Base-by-base conservation (phyloP, 768 basidiomycete species). In the Cystofilobasidium capitatum region DNA sequence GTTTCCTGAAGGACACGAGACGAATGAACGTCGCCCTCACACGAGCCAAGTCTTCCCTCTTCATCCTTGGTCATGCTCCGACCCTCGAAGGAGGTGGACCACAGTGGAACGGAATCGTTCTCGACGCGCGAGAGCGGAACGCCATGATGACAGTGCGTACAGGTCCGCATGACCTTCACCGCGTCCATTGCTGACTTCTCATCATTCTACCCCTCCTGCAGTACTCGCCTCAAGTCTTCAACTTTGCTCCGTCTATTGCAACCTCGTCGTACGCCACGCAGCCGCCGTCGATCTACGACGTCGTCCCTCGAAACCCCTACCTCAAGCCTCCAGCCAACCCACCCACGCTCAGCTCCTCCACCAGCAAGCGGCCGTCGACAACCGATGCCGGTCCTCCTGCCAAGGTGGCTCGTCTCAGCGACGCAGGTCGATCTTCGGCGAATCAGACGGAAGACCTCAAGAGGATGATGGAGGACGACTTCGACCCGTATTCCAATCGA, bases 21-120 rank as follows among this genome's bases (percentile, higher is more conserved):
- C 68, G 62, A 57, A 54, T 37, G 44, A 44, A 57, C 39, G 44
- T 65, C 57, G 63, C 62, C 33, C 58, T 67, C 24, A 64, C 58
- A n/a, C 66, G 96, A 72, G 91, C 94, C 3, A 89, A 88, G 73
- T 91, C 91, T 9, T 96, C 94, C 13, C 79, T 99, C 2, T 99
- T 92, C 76, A 86, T 99, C 64, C 81, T 99, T 36, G 96, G 96
- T 9, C 86, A 98, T 76, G 87, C 86, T 16, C 80, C 89, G 9
- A 98, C 93, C 1, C 81, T 99, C 7, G 88, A 92, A 76, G 81
- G 92, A 63, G 90, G 91, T 71, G 86, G 68, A 2, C 45, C 93
- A 71, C 78, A 81, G 22, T 97, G 93, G 93, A 81, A 80, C 66
- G 78, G 80, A 35, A 92, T 96, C 55, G 81, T 96, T 31, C 76